A percentile compares a stretch with the other conserved stretches of the same genome.
Conservation (phyloP, 768 basidiomycete species). For the Grammothele lineata region DNA sequence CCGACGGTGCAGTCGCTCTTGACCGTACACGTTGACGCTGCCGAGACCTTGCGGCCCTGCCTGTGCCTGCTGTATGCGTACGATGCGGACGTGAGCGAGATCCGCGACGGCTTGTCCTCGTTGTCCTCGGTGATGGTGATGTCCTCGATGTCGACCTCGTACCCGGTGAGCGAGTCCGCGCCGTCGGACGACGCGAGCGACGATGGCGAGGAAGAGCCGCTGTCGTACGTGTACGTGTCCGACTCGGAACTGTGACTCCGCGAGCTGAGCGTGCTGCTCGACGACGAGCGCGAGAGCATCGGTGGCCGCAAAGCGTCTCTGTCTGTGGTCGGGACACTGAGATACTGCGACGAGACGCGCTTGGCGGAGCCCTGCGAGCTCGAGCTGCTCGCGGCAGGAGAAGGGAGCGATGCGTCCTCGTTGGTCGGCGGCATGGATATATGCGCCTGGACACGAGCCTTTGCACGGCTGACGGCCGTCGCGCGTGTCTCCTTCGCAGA, state of each 20-base stretch:
- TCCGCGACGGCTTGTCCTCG: background rate
- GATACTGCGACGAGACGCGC: slow-evolving; percentile 43
- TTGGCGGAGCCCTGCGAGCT: slow-evolving; percentile 58
- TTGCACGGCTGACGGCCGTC: slow-evolving; percentile 51
- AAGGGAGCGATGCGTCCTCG: slow-evolving; percentile 25
- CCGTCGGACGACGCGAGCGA: slow-evolving; percentile 20
- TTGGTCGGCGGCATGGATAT: slow-evolving; percentile 38
- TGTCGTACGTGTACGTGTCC: slow-evolving; percentile 47
- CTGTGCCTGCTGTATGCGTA: slow-evolving; percentile 33
- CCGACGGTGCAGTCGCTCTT: slow-evolving; percentile 24
- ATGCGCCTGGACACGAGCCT: slow-evolving; percentile 51
- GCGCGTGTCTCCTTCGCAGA: slow-evolving; percentile 43
- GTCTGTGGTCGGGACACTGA: slow-evolving; percentile 23
- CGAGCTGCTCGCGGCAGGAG: slow-evolving; percentile 41
- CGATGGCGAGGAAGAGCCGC: slow-evolving; percentile 23
- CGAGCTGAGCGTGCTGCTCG: slow-evolving; percentile 39
- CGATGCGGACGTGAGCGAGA: slow-evolving; percentile 4
- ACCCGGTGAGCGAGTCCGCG: slow-evolving; percentile 14
- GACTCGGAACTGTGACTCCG: slow-evolving; percentile 42
- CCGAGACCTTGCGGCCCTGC: slow-evolving; percentile 37
- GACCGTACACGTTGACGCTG: slow-evolving; percentile 33
- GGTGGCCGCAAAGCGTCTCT: slow-evolving; percentile 17
- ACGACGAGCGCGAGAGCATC: slow-evolving; percentile 20
- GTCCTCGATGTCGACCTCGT: slow-evolving; percentile 20
- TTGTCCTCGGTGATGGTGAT: background rate